phyloP scores from a whole-genome alignment of 2,329 filamentous ascomycete genomes.

The Elsinoe ampelina region DNA sequence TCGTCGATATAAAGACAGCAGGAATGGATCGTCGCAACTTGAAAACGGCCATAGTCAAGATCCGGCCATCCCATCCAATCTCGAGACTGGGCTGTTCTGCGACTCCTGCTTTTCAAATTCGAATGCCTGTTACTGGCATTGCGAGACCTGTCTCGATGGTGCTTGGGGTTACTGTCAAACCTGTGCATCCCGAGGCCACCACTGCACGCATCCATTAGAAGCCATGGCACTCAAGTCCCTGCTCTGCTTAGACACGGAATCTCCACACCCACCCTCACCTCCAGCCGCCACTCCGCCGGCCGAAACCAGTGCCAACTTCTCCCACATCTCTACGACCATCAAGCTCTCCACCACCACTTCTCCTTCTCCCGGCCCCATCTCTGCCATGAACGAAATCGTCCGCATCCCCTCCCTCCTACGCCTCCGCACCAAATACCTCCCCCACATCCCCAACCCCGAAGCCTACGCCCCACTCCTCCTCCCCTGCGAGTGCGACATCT shows the following conservation, averaged over 20 bases:
- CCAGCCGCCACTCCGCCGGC: conserved; percentile 19
- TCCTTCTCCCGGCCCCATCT: conserved; percentile 16
- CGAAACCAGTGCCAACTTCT: conserved; percentile 3
- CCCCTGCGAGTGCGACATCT: conserved; percentile 69
- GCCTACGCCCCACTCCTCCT: conserved; percentile 49
- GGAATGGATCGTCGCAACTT: conserved; percentile 16
- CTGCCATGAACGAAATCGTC: conserved; percentile 12
- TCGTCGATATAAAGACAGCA: conserved; percentile 32
- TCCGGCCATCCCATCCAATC: conserved; percentile 17
- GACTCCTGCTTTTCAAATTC: conserved; percentile 62
- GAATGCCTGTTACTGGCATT: conserved; percentile 85
- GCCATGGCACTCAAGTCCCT: conserved; percentile 56
- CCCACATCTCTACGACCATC: conserved; percentile 14
- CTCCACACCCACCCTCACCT: conserved; percentile 17
- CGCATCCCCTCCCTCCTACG: conserved; percentile 14
- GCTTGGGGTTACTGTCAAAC: conserved; percentile 91
- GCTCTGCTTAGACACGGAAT: conserved; percentile 4
- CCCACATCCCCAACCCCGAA: conserved; percentile 30
- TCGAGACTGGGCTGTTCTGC: conserved; percentile 79
- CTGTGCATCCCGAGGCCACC: conserved; percentile 73
- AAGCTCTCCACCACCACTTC: conserved; percentile 8
- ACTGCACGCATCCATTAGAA: conserved; percentile 72
- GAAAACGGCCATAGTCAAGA: conserved; percentile 10
- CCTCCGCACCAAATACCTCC: conserved; percentile 25
- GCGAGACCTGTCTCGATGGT: conserved; percentile 75